A percentile compares a stretch with the other conserved stretches of the same genome.
Conservation (phyloP, 805 yeast species). For the Kuraishia piskuri region DNA sequence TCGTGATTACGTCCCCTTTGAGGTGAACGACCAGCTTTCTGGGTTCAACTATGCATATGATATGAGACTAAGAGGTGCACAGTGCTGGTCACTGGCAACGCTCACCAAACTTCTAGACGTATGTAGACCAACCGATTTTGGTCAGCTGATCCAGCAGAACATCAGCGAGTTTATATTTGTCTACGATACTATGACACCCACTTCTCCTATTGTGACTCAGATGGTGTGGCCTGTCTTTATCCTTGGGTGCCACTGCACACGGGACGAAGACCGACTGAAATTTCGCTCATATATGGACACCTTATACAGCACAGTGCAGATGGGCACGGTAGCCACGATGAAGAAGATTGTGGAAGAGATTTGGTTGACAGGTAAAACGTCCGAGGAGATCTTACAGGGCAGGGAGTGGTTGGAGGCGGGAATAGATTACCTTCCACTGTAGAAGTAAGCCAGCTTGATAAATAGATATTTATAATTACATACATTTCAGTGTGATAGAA, state of each 20-base stretch:
- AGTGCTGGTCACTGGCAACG: slow-evolving; percentile 43
- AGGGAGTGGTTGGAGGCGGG: slow-evolving; percentile 41
- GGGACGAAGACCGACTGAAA: slow-evolving; percentile 20
- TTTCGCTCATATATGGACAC: slow-evolving; percentile 28
- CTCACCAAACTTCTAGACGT: slow-evolving; percentile 21
- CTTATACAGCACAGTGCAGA: slow-evolving; percentile 38
- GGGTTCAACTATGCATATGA: slow-evolving; percentile 17
- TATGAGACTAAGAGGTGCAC: slow-evolving; percentile 40
- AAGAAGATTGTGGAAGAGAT: slow-evolving; percentile 32
- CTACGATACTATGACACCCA: slow-evolving; percentile 35
- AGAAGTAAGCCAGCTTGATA: neutral
- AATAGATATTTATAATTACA: too few species aligned
- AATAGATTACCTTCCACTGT: slow-evolving; percentile 39
- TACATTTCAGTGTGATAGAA: neutral
- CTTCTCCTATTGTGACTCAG: slow-evolving; percentile 43
- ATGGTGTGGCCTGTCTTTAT: slow-evolving; percentile 59
- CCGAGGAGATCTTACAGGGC: slow-evolving; percentile 33
- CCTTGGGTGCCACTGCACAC: slow-evolving; percentile 34
- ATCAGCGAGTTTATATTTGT: slow-evolving; percentile 38
- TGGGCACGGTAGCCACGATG: slow-evolving; percentile 43
- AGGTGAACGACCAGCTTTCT: slow-evolving; percentile 4
- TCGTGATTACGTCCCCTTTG: slow-evolving; percentile 34
- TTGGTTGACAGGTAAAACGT: slow-evolving; percentile 34
- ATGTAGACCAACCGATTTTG: slow-evolving; percentile 11
- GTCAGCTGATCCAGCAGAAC: slow-evolving; percentile 20